Conservation (phyloP, 2,329 filamentous ascomycete genomes). For the Fusarium sambucinum region DNA sequence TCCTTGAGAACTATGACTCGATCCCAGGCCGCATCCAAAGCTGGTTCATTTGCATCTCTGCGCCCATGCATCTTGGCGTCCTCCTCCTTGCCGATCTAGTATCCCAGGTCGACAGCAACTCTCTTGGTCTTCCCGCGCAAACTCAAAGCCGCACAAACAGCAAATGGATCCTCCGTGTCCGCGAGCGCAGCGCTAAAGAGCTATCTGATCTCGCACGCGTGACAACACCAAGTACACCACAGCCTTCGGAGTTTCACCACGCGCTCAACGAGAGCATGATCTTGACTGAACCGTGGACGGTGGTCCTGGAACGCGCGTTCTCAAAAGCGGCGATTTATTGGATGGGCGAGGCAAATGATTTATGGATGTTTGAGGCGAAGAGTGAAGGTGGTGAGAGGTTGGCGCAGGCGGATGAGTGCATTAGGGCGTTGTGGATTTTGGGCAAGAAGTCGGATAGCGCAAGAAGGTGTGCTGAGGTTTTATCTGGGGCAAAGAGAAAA, state of each 20-base stretch:
- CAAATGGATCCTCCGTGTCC: constrained; percentile 55
- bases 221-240: constrained; percentile 51
- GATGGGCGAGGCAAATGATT: constrained; percentile 50
- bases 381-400: constrained; percentile 49
- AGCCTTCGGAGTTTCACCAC: constrained; percentile 61
- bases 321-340: constrained; percentile 57
- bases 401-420: constrained; percentile 59
- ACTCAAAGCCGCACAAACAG: constrained; percentile 44
- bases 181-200: constrained; percentile 58
- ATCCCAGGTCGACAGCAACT: constrained; percentile 60
- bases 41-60: constrained; percentile 68
- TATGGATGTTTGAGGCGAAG: constrained; percentile 40
- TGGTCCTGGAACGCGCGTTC: constrained; percentile 65
- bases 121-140: constrained; percentile 37
- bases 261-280: constrained; percentile 66
- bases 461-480: constrained; percentile 39
- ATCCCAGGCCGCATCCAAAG: constrained; percentile 66
- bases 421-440: constrained; percentile 65
- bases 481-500: constrained; percentile 20
- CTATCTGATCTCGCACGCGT: constrained; percentile 62
- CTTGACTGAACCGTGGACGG: constrained; percentile 70
- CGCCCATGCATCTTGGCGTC: constrained; percentile 68
- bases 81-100: constrained; percentile 67
- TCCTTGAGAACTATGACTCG: constrained; percentile 61
- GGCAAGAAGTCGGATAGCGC: constrained; percentile 66